Conservation (phyloP, 129 eudicot species). For the Flaveria sonorensis region DNA sequence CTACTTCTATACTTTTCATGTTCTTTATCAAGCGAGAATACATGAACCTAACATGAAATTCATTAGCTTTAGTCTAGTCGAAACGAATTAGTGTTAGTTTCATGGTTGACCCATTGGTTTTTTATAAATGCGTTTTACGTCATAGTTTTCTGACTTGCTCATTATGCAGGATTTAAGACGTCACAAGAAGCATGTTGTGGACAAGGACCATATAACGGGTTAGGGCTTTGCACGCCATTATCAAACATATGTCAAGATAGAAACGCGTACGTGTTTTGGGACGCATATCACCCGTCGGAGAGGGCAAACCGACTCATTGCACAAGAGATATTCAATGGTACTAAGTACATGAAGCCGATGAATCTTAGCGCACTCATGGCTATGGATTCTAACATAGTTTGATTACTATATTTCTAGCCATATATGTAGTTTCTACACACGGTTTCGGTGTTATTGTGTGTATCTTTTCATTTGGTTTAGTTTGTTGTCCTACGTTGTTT, state of each 20-base stretch:
- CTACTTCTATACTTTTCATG: not conserved
- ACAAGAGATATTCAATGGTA: conserved; percentile 46
- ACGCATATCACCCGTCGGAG: conserved; percentile 67
- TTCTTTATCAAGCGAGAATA: not conserved
- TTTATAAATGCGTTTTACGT: not conserved
- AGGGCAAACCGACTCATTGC: conserved; percentile 61
- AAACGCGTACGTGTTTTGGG: conserved; percentile 64
- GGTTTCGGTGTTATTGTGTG: not conserved
- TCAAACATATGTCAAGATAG: conserved; percentile 62
- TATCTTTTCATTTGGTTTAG: not conserved
- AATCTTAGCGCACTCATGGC: conserved; percentile 55
- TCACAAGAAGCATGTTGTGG: conserved; percentile 74
- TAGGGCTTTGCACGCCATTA: conserved; percentile 65
- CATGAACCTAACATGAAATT: not conserved
- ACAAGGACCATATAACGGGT: conserved; percentile 72
- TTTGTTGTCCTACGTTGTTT: not conserved
- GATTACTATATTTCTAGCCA: not conserved
- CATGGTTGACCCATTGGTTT: not conserved
- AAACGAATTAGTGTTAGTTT: not conserved
- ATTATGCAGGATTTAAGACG: conserved; percentile 56
- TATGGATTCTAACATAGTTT: conserved; percentile 39
- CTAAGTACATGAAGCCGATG: conserved; percentile 54
- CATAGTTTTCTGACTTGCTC: not conserved
- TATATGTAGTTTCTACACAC: conserved; percentile 1
- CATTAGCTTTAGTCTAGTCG: not conserved